These are phyloP conservation scores for Solanum neorickii DNA, from an alignment of 257 asterid genomes.

Conservation along the genomic window DNA sequence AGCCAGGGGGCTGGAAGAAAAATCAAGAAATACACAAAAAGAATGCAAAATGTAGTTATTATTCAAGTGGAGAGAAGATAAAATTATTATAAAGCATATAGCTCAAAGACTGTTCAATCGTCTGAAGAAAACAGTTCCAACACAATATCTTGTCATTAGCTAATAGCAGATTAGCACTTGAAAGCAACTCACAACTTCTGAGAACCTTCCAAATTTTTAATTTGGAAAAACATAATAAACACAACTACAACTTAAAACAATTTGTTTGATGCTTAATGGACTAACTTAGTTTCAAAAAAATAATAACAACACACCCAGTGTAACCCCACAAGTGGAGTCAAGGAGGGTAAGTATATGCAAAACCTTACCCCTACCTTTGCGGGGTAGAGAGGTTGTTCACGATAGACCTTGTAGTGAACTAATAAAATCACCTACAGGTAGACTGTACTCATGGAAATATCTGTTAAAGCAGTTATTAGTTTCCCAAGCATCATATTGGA, in stretches of 20 bases:
- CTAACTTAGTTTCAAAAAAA: not conserved
- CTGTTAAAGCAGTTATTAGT: not conserved
- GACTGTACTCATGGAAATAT: not conserved
- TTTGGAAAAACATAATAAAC: not conserved
- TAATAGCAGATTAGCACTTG: not conserved
- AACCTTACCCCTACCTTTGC: not conserved
- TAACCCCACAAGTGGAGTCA: not conserved
- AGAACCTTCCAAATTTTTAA: not conserved
- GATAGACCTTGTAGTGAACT: not conserved
- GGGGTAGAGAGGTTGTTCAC: not conserved
- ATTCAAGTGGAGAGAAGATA: not conserved
- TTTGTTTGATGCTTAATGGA: not conserved
- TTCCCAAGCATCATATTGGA: not conserved
- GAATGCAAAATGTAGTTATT: not conserved
- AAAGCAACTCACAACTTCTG: not conserved
- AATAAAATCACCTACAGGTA: not conserved
- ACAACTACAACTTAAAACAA: not conserved
- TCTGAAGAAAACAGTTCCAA: not conserved
- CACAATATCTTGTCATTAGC: not conserved
- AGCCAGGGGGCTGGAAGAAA: not conserved
- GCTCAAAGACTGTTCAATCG: not conserved
- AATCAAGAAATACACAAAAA: not conserved
- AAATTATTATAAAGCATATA: not conserved
- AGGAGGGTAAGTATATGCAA: not conserved
- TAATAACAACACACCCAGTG: not conserved